Evolutionary conservation across 2,329 filamentous ascomycete genomes (phyloP).

Genomic region (Clarireedia homoeocarpa): DNA sequence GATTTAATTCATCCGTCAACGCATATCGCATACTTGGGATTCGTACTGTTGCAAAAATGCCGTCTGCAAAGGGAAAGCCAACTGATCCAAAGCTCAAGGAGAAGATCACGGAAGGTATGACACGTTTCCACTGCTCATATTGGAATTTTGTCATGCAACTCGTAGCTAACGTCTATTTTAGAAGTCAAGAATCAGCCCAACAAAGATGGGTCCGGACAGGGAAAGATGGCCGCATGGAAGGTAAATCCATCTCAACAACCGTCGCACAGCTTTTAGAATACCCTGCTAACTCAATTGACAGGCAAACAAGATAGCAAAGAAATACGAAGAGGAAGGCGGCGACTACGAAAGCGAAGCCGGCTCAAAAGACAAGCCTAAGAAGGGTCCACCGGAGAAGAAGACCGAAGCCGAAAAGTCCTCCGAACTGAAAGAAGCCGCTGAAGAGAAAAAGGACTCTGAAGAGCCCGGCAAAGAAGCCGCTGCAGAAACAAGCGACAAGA

Average conservation of each 20-base stretch:
- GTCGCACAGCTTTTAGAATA: background rate
- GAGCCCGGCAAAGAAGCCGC: conserved; percentile 18
- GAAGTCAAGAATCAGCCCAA: conserved; percentile 38
- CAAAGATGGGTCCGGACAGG: conserved; percentile 38
- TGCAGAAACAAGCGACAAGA: background rate
- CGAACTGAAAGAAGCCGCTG: conserved; percentile 5
- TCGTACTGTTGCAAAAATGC: conserved; percentile 26
- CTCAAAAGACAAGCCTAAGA: conserved; percentile 37
- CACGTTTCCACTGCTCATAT: background rate
- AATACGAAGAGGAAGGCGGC: conserved; percentile 34
- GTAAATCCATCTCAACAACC: conserved; percentile 14
- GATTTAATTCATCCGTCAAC: too few species aligned
- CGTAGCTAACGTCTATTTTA: background rate
- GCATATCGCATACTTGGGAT: background rate
- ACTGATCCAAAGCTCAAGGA: conserved; percentile 38
- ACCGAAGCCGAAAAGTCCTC: conserved; percentile 13
- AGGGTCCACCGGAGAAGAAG: conserved; percentile 34
- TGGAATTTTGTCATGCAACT: background rate
- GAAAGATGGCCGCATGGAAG: conserved; percentile 41
- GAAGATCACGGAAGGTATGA: conserved; percentile 35
- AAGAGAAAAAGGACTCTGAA: conserved; percentile 8
- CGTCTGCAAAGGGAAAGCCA: conserved; percentile 37
- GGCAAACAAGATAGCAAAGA: conserved; percentile 35
- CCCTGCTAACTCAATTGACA: conserved; percentile 13
- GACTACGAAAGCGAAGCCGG: conserved; percentile 35